A percentile compares a stretch with the other conserved stretches of the same genome.
Evolutionary conservation across 1,139 yeast genomes (phyloP).

Genomic region (Geotrichum siamense): DNA sequence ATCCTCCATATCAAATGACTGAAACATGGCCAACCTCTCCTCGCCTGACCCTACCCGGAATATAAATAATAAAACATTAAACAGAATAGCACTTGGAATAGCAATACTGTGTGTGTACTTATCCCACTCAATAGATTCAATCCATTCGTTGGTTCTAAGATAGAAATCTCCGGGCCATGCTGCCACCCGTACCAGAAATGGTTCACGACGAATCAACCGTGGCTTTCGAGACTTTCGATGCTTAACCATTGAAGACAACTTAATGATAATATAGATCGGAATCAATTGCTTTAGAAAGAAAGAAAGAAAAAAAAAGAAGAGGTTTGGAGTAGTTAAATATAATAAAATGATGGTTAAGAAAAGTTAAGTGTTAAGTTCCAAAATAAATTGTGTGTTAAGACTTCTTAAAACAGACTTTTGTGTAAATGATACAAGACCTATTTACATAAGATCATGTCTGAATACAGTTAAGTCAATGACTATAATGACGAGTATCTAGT

Average conservation of each 20-base stretch:
- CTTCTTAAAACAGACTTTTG: too few species aligned
- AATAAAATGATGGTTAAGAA: not conserved
- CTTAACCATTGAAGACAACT: too few species aligned
- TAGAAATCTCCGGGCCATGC: constrained; percentile 47
- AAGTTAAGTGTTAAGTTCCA: too few species aligned
- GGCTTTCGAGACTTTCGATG: not conserved
- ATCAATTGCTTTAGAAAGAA: too few species aligned
- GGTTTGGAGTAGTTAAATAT: not conserved
- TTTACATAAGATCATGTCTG: too few species aligned
- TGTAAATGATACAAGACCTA: too few species aligned
- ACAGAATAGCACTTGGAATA: constrained; percentile 42
- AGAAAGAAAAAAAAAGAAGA: not conserved
- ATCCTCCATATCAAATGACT: not conserved
- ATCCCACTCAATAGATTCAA: constrained; percentile 62
- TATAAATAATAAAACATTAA: constrained; percentile 31
- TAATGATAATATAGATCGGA: not conserved
- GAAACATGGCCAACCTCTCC: not conserved
- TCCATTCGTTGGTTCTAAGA: constrained; percentile 46
- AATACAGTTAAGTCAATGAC: too few species aligned
- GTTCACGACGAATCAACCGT: constrained; percentile 11
- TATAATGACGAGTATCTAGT: too few species aligned
- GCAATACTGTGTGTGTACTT: constrained; percentile 43
- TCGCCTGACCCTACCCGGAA: constrained; percentile 19
- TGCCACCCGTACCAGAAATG: constrained; percentile 5
- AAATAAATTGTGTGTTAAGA: too few species aligned